A percentile compares a stretch with the other conserved stretches of the same genome.
These are phyloP conservation scores for Colletotrichum lindemuthianum DNA, from an alignment of 2,329 filamentous ascomycete species.

Conservation along the genomic window DNA sequence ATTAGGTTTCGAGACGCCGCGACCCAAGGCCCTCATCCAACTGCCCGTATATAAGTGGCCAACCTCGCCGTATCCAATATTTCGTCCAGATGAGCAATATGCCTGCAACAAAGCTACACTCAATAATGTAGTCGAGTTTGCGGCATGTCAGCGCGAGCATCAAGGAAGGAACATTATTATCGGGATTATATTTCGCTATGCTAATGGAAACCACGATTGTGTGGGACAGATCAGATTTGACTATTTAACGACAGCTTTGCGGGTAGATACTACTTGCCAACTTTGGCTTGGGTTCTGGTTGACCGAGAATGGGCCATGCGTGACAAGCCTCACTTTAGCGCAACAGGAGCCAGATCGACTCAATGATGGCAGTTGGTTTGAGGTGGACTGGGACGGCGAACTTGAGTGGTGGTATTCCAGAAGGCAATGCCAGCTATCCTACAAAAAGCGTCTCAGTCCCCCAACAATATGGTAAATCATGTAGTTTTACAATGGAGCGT, in stretches of 20 bases:
- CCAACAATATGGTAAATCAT: too few relatives aligned
- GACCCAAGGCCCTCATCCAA: background rate
- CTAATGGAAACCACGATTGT: background rate
- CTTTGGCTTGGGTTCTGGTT: constrained; percentile 12
- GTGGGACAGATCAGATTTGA: constrained; percentile 3
- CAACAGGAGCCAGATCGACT: background rate
- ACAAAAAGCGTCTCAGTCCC: constrained; percentile 2
- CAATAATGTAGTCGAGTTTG: background rate
- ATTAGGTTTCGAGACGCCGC: constrained; percentile 1
- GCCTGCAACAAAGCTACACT: constrained; percentile 9
- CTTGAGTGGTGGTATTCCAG: constrained; percentile 15
- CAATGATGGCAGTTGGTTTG: constrained; percentile 3
- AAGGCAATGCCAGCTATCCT: background rate
- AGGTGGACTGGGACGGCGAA: constrained; percentile 6
- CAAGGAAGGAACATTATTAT: background rate
- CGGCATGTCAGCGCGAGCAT: background rate
- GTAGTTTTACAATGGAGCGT: too few relatives aligned
- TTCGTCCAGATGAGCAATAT: background rate
- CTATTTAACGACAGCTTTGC: background rate
- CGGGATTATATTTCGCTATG: background rate
- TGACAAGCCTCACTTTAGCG: background rate
- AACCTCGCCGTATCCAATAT: constrained; percentile 2
- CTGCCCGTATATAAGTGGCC: background rate
- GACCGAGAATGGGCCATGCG: background rate
- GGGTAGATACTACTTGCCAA: background rate